phyloP scores from a whole-genome alignment of 2,329 filamentous ascomycete genomes.

The Ramichloridium luteum region DNA sequence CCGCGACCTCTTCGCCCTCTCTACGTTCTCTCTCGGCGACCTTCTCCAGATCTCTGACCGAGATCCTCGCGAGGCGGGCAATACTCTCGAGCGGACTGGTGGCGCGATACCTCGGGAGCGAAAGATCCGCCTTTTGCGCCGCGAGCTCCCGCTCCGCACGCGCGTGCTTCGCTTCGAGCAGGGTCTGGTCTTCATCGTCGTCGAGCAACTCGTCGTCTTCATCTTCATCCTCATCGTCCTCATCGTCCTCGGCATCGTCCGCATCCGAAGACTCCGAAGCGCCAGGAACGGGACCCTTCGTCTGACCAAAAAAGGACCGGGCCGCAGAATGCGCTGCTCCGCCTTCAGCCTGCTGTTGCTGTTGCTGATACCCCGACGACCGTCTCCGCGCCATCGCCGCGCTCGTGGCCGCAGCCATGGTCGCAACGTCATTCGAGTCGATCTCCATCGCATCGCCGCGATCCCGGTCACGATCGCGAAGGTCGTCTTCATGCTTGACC shows the following conservation, averaged over 20 bases:
- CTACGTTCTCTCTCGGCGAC: constrained; percentile 14
- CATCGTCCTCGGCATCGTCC: constrained; percentile 13
- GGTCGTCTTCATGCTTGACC: too few relatives aligned
- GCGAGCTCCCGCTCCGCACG: constrained; percentile 33
- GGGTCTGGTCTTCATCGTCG: constrained; percentile 35
- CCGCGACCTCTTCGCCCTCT: too few relatives aligned
- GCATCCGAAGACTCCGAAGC: too few relatives aligned
- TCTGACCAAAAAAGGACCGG: constrained; percentile 23
- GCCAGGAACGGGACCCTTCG: too few relatives aligned
- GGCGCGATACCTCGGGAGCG: constrained; percentile 30
- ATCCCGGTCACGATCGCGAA: too few relatives aligned
- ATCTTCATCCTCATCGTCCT: constrained; percentile 22
- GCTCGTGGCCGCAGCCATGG: too few relatives aligned
- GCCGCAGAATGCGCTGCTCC: constrained; percentile 21
- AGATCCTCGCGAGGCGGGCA: constrained; percentile 29
- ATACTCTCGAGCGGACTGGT: constrained; percentile 33
- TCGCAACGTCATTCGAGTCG: too few relatives aligned
- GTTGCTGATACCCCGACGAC: too few relatives aligned
- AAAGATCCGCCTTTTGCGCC: constrained; percentile 32
- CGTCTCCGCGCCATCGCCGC: too few relatives aligned
- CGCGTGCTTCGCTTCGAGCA: constrained; percentile 36
- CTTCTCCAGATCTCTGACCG: constrained; percentile 19
- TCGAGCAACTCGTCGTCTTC: constrained; percentile 37
- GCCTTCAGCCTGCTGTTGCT: too few relatives aligned
- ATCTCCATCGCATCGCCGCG: too few relatives aligned